phyloP scores from a whole-genome alignment of 192 early-diverging fungal species.

The Spinellus fusiger region DNA sequence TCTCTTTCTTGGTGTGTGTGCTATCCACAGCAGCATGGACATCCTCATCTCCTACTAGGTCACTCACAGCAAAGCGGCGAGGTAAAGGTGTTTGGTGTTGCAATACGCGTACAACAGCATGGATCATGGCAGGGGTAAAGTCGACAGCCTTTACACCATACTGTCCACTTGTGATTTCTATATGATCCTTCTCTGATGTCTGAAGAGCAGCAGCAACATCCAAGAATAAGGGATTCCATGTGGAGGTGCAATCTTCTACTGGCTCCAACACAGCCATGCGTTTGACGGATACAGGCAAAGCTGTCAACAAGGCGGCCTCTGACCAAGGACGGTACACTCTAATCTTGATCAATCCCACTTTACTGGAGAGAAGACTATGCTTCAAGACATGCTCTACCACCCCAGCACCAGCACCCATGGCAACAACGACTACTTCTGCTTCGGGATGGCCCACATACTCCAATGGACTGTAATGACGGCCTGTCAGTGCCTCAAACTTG shows the following conservation, averaged over 20 bases:
- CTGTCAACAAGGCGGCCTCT: conserved; percentile 41
- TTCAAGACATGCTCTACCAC: conserved; percentile 41
- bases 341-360: conserved; percentile 70
- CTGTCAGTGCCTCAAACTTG: conserved; percentile 48
- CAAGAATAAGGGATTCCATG: conserved; percentile 79
- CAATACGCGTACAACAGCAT: conserved; percentile 17
- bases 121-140: conserved; percentile 15
- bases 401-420: conserved; percentile 60
- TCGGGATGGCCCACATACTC: conserved; percentile 63
- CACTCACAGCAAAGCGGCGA: conserved; percentile 18
- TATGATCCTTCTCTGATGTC: conserved; percentile 32
- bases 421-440: conserved; percentile 69
- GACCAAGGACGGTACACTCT: conserved; percentile 76
- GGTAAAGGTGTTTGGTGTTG: conserved; percentile 1
- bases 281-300: conserved; percentile 59
- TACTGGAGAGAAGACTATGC: conserved; percentile 20
- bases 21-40: neutral
- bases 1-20: neutral
- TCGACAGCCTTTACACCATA: conserved; percentile 36
- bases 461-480: conserved; percentile 54
- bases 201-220: conserved; percentile 76
- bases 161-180: conserved; percentile 42
- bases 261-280: conserved; percentile 62
- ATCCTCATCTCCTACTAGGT: neutral
- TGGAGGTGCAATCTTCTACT: conserved; percentile 47